Evolutionary conservation across 2,329 filamentous ascomycete genomes (phyloP).

Genomic region (Xylaria sp.): DNA sequence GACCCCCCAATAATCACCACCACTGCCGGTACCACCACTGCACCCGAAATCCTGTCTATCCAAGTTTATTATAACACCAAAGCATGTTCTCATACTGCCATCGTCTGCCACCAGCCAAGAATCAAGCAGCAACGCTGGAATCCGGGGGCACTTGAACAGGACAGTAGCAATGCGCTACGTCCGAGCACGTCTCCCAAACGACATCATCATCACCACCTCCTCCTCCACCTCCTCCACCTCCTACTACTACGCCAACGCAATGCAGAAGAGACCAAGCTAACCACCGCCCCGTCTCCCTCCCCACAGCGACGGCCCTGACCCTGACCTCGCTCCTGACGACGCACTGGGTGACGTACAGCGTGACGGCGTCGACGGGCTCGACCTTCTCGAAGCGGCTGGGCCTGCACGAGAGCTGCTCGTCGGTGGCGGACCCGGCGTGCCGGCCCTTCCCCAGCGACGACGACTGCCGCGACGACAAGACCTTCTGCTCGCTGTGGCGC

Average conservation of each 20-base stretch:
- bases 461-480: slow-evolving; percentile 74
- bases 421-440: slow-evolving; percentile 70
- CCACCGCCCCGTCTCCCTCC: slow-evolving; percentile 30
- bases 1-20: neutral
- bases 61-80: too few relatives aligned
- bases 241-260: neutral
- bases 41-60: neutral
- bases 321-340: slow-evolving; percentile 75
- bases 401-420: slow-evolving; percentile 83
- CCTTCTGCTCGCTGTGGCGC: slow-evolving; percentile 93
- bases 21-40: neutral
- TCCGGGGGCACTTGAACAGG: neutral
- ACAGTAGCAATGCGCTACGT: neutral
- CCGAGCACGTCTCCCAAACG: neutral
- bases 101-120: neutral
- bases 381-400: slow-evolving; percentile 72
- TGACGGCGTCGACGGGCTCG: slow-evolving; percentile 59
- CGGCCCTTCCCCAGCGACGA: slow-evolving; percentile 72
- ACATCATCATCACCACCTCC: neutral
- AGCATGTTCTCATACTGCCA: neutral
- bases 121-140: neutral
- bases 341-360: slow-evolving; percentile 75
- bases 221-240: too few relatives aligned
- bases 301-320: slow-evolving; percentile 74
- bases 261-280: slow-evolving; percentile 45